These are phyloP conservation scores for Chlamydomonas urium DNA, from an alignment of 139 green algal genomes.

Conservation along the genomic window DNA sequence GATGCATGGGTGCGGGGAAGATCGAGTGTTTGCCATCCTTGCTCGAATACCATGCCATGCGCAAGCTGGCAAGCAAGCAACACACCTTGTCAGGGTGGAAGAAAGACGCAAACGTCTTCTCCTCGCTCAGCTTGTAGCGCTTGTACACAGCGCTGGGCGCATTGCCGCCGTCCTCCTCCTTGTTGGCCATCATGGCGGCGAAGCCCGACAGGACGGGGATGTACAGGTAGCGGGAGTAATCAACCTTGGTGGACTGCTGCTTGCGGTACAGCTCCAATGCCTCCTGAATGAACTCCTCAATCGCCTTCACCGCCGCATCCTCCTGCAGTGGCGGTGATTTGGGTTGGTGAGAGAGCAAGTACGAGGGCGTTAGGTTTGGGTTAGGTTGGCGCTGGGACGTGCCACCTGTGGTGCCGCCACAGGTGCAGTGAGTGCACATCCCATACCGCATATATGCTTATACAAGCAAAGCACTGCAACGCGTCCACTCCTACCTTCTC, in stretches of 20 bases:
- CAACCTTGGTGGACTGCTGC: slow-evolving; percentile 21
- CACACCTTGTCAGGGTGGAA: slow-evolving; percentile 46
- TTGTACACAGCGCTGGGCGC: slow-evolving; percentile 24
- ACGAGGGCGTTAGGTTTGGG: too few relatives aligned
- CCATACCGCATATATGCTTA: neutral
- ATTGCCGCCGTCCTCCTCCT: slow-evolving; percentile 7
- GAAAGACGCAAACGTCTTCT: slow-evolving; percentile 49
- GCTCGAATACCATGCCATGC: too few relatives aligned
- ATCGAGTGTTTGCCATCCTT: too few relatives aligned
- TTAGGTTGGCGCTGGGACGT: too few relatives aligned
- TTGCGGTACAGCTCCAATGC: slow-evolving; percentile 35
- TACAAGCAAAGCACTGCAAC: neutral
- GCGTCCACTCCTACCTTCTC: neutral
- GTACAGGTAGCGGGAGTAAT: slow-evolving; percentile 28
- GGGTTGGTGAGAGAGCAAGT: too few relatives aligned
- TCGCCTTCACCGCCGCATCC: slow-evolving; percentile 6
- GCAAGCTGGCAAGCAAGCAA: too few relatives aligned
- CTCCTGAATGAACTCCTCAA: slow-evolving; percentile 25
- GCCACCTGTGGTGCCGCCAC: too few relatives aligned
- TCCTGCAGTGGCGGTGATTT: too few relatives aligned
- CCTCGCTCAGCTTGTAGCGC: slow-evolving; percentile 32
- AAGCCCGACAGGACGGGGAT: slow-evolving; percentile 22
- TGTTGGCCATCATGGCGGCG: neutral
- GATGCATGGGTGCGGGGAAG: too few relatives aligned
- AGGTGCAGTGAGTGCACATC: too few relatives aligned